These are phyloP conservation scores for Pythium pectinolyticum DNA, from an alignment of 352 stramenopile genomes.

Conservation along the genomic window DNA sequence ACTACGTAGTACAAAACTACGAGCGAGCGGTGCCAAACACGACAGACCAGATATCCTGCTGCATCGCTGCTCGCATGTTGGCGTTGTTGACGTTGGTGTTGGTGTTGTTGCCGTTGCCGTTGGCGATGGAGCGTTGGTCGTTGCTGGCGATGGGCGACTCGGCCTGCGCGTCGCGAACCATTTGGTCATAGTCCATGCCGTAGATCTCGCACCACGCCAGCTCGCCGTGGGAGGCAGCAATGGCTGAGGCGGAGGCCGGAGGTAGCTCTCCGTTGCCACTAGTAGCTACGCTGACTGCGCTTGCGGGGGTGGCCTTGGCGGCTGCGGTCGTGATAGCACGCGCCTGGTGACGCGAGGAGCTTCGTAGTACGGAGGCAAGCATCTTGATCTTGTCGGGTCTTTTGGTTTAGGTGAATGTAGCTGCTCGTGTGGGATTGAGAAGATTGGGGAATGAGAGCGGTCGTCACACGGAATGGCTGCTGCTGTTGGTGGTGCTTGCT, in stretches of 20 bases:
- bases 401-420: neutral
- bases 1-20: too few relatives aligned
- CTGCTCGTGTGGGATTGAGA: neutral
- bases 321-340: slow-evolving; percentile 11
- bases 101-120: neutral
- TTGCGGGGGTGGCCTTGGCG: slow-evolving; percentile 22
- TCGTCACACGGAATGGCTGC: neutral
- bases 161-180: slow-evolving; percentile 59
- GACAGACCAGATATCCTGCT: slow-evolving; percentile 33
- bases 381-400: too few relatives aligned
- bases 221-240: slow-evolving; percentile 49
- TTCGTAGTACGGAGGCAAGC: slow-evolving; percentile 16
- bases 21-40: slow-evolving; percentile 22
- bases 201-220: slow-evolving; percentile 79
- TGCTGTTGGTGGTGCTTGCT: too few relatives aligned
- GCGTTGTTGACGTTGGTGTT: neutral
- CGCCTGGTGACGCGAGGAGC: neutral
- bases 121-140: neutral
- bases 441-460: neutral
- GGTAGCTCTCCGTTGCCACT: neutral
- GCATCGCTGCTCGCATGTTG: neutral
- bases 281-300: slow-evolving; percentile 16
- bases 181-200: slow-evolving; percentile 70
- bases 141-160: slow-evolving; percentile 44
- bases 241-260: neutral